phyloP scores from a whole-genome alignment of 2,329 filamentous ascomycete genomes.

The Fusarium dlaminii region DNA sequence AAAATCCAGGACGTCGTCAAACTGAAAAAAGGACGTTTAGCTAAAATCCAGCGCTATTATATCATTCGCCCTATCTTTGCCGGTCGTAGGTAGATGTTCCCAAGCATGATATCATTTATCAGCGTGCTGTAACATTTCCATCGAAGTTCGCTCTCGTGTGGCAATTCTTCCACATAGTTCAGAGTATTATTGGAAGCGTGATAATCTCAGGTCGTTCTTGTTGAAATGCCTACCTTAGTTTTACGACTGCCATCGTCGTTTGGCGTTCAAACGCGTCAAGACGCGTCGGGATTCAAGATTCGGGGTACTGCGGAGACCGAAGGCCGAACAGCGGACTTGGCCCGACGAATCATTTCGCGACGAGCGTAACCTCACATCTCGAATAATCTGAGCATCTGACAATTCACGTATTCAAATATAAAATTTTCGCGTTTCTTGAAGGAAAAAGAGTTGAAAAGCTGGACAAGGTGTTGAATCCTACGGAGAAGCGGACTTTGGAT shows the following conservation, averaged over 20 bases:
- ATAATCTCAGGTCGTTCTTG: neutral
- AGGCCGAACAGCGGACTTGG: neutral
- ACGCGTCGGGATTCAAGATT: neutral
- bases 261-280: neutral
- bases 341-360: neutral
- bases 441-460: neutral
- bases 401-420: fast-evolving
- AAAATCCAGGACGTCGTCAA: neutral
- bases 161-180: fast-evolving
- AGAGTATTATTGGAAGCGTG: neutral
- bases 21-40: too few relatives aligned
- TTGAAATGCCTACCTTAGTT: neutral
- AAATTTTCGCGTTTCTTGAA: neutral
- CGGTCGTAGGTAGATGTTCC: too few relatives aligned
- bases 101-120: too few relatives aligned
- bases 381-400: fast-evolving
- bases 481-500: neutral
- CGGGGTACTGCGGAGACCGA: neutral
- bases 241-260: too few relatives aligned
- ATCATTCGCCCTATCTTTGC: too few relatives aligned
- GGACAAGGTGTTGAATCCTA: neutral
- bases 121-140: too few relatives aligned
- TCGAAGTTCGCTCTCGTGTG: fast-evolving
- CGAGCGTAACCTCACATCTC: neutral
- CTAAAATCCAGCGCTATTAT: too few relatives aligned